Conservation (phyloP, 495 filamentous ascomycete genomes). For the Cryomyces antarcticus region DNA sequence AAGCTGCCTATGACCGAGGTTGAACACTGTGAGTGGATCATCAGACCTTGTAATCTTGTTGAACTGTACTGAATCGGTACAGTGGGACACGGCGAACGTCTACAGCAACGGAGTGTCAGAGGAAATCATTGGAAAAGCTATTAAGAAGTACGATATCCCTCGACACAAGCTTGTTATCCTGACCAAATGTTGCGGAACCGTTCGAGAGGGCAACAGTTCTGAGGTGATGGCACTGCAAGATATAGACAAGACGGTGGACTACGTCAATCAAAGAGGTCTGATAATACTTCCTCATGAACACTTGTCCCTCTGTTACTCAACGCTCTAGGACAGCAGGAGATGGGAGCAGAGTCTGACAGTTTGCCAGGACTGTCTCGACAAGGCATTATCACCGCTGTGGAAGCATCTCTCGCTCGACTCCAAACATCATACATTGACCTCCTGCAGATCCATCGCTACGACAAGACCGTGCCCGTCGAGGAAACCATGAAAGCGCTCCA, state of each 20-base stretch:
- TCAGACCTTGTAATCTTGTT: too few species aligned
- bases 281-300: neutral
- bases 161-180: slow-evolving; percentile 25
- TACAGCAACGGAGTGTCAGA: slow-evolving; percentile 24
- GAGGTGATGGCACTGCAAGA: slow-evolving; percentile 4
- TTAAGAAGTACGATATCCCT: slow-evolving; percentile 24
- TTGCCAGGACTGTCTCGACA: slow-evolving; percentile 9
- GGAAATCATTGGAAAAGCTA: slow-evolving; percentile 25
- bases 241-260: slow-evolving; percentile 21
- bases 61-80: neutral
- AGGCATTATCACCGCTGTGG: slow-evolving; percentile 16
- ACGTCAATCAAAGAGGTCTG: slow-evolving; percentile 22
- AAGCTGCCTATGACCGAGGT: slow-evolving; percentile 22
- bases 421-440: slow-evolving; percentile 14
- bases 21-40: slow-evolving; percentile 15
- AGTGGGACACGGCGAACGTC: slow-evolving; percentile 21
- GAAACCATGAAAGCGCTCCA: slow-evolving; percentile 29
- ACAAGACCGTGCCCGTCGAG: slow-evolving; percentile 8
- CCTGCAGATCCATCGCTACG: slow-evolving; percentile 18
- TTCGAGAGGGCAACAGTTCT: slow-evolving; percentile 17
- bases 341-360: neutral
- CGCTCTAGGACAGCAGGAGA: neutral
- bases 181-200: slow-evolving; percentile 24
- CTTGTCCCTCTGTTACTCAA: neutral
- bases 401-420: slow-evolving; percentile 11